A percentile compares a stretch with the other conserved stretches of the same genome.
These are phyloP conservation scores for Phialophora chinensis DNA, from an alignment of 2,329 filamentous ascomycete species.

Conservation along the genomic window DNA sequence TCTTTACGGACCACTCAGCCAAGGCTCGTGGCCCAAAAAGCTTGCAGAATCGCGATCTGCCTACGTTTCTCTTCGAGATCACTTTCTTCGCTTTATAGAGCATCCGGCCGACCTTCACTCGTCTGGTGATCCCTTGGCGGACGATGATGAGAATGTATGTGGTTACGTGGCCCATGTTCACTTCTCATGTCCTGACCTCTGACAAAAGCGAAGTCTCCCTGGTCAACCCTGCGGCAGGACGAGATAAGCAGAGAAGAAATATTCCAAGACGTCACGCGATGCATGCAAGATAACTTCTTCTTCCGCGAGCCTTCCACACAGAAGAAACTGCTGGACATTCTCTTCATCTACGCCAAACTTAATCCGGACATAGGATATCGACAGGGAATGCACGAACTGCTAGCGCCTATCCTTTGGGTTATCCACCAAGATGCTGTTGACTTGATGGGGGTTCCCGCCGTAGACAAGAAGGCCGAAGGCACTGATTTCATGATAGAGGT, in stretches of 20 bases:
- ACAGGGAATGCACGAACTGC: constrained; percentile 98
- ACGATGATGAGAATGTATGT: constrained; percentile 72
- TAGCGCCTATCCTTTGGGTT: constrained; percentile 87
- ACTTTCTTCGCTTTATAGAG: constrained; percentile 81
- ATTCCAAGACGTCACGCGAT: constrained; percentile 88
- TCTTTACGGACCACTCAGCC: constrained; percentile 71
- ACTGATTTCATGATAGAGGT: constrained; percentile 64
- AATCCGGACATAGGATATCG: constrained; percentile 87
- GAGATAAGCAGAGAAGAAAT: constrained; percentile 87
- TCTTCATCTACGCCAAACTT: constrained; percentile 94
- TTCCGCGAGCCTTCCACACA: constrained; percentile 84
- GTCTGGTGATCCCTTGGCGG: constrained; percentile 80
- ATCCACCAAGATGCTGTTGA: constrained; percentile 81
- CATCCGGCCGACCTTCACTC: constrained; percentile 81
- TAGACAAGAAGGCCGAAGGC: constrained; percentile 49
- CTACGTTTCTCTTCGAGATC: constrained; percentile 74
- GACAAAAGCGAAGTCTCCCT: constrained; percentile 76
- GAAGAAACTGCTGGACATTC: constrained; percentile 79
- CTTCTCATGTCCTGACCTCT: constrained; percentile 43
- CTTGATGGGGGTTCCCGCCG: constrained; percentile 45
- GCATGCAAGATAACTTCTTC: constrained; percentile 86
- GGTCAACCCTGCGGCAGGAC: constrained; percentile 84
- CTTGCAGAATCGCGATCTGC: constrained; percentile 72
- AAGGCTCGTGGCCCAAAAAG: constrained; percentile 70
- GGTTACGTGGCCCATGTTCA: constrained; percentile 37